Evolutionary conservation across 441 rosid genomes (phyloP), one percentile per base, ranked within the genome.

Genomic region (Croton laevigatus): DNA sequence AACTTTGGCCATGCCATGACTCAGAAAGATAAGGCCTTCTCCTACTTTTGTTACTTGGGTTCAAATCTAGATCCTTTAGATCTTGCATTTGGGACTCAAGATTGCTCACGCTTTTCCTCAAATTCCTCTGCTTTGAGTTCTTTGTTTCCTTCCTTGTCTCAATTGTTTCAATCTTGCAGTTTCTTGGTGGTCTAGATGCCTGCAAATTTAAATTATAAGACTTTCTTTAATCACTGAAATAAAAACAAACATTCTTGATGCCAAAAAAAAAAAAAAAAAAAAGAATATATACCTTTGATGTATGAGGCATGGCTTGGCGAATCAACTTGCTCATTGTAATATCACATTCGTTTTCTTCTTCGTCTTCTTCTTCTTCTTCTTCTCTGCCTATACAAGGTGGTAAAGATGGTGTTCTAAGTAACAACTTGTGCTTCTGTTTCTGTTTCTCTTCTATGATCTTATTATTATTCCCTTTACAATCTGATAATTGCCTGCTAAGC

Each of bases 361-460:
- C 66, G 61, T 48, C 72, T 40, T 72, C 83, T 62, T 76, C 73
- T 83, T 78, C 42, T 75, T 63, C 74, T 23, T 68, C 55, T 46
- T 59, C 71, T 45, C 70, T 79, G 27, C 82, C 86, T 11, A 85
- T 61, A 78, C 75, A 72, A 59, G 80, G 82, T 0, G 94, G 91
- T 10, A 91, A 74, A 40, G 97, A 87, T 53, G 91, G 96, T 54
- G 86, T 73, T 76, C 88, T 89, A 11, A 76, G 78, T 66, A 91
- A 17, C 17, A 49, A 72, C 59, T 72, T 79, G 11, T 57, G 82
- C 65, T 66, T 69, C 20, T 65, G 54, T 9, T 52, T 46, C 62
- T 73, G 52, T 19, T 52, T 46, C 62, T 73, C 48, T 19, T 22
- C 32, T 27, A 27, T 27, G 32, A 27, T 27, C 32, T 1, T 27